A percentile compares a stretch with the other conserved stretches of the same genome.
Conservation (phyloP, 1,284 basidiomycete genomes). For the Tylopilus sp. region DNA sequence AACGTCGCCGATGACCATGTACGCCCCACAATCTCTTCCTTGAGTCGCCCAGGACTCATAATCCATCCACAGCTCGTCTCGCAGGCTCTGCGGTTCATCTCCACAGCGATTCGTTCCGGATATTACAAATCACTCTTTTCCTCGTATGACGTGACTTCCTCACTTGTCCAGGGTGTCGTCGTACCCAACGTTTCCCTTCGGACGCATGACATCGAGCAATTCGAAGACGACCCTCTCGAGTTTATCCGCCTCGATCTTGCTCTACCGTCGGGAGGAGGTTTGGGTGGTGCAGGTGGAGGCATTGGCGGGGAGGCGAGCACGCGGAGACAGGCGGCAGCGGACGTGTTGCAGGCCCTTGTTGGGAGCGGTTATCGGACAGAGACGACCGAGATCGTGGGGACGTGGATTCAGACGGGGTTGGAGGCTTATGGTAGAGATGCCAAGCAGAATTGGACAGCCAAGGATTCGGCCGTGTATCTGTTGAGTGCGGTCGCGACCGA, state of each 20-base stretch:
- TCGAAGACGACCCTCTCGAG: conserved; percentile 96
- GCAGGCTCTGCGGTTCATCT: conserved; percentile 91
- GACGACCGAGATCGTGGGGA: conserved; percentile 81
- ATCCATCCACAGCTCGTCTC: conserved; percentile 68
- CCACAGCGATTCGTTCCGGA: conserved; percentile 86
- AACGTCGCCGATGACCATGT: conserved; percentile 79
- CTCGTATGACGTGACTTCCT: conserved; percentile 76
- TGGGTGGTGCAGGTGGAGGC: conserved; percentile 13
- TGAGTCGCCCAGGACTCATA: not conserved
- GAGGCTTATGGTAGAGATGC: conserved; percentile 57
- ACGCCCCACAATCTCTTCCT: conserved; percentile 25
- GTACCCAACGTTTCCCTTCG: conserved; percentile 89
- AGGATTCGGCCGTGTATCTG: conserved; percentile 95
- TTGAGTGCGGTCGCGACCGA: conserved; percentile 88
- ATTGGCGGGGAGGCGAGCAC: conserved; percentile 49
- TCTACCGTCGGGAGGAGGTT: conserved; percentile 50
- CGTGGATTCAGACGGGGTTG: conserved; percentile 79
- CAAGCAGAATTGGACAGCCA: conserved; percentile 81
- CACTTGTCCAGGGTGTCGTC: conserved; percentile 87
- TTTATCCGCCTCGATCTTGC: conserved; percentile 89
- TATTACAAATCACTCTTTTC: conserved; percentile 70
- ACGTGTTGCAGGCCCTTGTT: conserved; percentile 86
- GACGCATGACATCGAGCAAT: conserved; percentile 91
- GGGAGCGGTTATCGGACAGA: conserved; percentile 76
- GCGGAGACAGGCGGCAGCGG: conserved; percentile 87